Evolutionary conservation across 208 protist species (phyloP), one percentile per base, ranked within the genome.

Genomic region (Trypanosoma melophagium): DNA sequence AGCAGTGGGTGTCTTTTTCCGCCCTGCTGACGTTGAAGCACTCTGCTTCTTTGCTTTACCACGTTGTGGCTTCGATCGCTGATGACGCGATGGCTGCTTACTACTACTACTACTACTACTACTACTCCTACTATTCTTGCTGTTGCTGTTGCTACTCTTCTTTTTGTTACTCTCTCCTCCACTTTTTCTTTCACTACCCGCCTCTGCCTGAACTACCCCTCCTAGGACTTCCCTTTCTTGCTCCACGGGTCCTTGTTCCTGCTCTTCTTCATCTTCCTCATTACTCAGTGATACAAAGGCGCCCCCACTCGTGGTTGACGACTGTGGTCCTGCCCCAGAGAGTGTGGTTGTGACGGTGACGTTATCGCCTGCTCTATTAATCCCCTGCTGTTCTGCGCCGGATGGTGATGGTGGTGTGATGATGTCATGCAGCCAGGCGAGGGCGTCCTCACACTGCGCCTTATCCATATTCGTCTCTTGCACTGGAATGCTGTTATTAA

Each of bases 381-480:
- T 24, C 14, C 42, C 25, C 10, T 40, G 22, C n/a, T n/a, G n/a
- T n/a, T n/a, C n/a, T n/a, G n/a, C n/a, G n/a, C n/a, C n/a, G n/a
- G n/a, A n/a, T n/a, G n/a, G n/a, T 19, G 79, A 68, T 24, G 87
- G 76, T 0, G 89, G 83, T 1, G 81, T 77, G 57, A 94, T 71
- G 17, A 95, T 80, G 52, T 95, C 86, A 66, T 95, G 86, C 71
- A 95, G 63, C 86, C 89, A 95, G 47, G 89, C 81, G 28, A 95
- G 77, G 4, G 89, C 84, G 49, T 94, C 89, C 13, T 81, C 71
- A 51, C 50, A 52, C 16, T 8, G 17, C 16, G 53, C 31, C 12
- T 12, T 12, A 44, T 12, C 40, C 40, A 44, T 44, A 44, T 7
- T 14, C 7, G 40, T 44, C 7, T 44, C 60, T 7, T 22, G 40